Percentiles rank a stretch among this genome's conserved stretches.
Evolutionary conservation across 2,329 filamentous ascomycete genomes (phyloP).

Genomic region (Dichotomopilus funicola): DNA sequence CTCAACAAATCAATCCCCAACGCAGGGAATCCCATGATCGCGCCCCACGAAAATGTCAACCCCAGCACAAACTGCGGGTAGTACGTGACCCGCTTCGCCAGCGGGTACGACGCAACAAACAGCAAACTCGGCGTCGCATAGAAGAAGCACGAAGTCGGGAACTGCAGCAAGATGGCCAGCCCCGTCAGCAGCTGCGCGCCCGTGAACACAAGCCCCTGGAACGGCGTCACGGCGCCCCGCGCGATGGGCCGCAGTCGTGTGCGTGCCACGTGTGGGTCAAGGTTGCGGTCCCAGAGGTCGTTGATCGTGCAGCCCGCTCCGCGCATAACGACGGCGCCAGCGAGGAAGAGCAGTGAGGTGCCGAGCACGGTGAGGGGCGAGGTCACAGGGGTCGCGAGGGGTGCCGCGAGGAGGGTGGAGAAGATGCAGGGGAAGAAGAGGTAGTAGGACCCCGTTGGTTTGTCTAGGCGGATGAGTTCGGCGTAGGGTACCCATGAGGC

Average conservation of each 20-base stretch:
- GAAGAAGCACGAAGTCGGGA: conserved; percentile 65
- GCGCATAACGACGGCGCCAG: conserved; percentile 76
- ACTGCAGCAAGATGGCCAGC: conserved; percentile 67
- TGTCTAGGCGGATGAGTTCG: conserved; percentile 74
- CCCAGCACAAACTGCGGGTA: conserved; percentile 82
- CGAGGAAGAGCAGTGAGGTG: conserved; percentile 64
- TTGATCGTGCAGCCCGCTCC: conserved; percentile 86
- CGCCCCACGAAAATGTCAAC: conserved; percentile 82
- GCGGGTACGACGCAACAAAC: conserved; percentile 68
- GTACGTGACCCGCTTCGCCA: conserved; percentile 80
- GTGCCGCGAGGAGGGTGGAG: conserved; percentile 73
- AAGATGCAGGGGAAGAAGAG: conserved; percentile 82
- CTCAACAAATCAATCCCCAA: conserved; percentile 69
- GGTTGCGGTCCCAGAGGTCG: conserved; percentile 82
- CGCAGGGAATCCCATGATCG: conserved; percentile 80
- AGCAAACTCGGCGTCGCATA: conserved; percentile 71
- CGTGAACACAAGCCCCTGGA: conserved; percentile 66
- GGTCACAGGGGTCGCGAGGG: conserved; percentile 56
- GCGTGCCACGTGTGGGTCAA: conserved; percentile 72
- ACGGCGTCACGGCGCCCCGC: conserved; percentile 66
- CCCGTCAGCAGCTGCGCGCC: conserved; percentile 68
- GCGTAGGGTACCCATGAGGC: conserved; percentile 69
- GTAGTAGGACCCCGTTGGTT: conserved; percentile 75
- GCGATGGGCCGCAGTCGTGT: conserved; percentile 76
- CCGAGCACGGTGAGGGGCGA: conserved; percentile 55